These are phyloP conservation scores for Vitis hybrid DNA, from an alignment of 177 flowering plant genomes.

Conservation along the genomic window DNA sequence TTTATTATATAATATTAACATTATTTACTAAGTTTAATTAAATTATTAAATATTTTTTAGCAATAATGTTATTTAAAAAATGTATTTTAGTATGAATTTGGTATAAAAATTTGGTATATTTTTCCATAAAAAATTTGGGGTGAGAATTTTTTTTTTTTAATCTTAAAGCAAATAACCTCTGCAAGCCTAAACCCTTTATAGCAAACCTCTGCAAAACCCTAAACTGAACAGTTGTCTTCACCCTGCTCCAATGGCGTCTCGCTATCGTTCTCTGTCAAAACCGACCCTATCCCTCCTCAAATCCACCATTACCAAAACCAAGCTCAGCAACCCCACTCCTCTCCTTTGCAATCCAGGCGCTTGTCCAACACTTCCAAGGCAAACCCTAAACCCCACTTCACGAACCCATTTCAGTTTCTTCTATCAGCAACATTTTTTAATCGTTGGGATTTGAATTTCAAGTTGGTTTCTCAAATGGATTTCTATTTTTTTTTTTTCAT, in stretches of 20 bases:
- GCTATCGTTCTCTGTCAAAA: constrained; percentile 59
- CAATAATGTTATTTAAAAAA: too few species aligned
- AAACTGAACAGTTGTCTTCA: constrained; percentile 2
- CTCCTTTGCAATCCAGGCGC: constrained; percentile 29
- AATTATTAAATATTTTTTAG: too few species aligned
- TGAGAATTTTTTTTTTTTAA: not conserved
- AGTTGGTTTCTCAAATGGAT: not conserved
- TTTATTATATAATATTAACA: too few species aligned
- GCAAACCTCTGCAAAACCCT: not conserved
- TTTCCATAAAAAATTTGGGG: too few species aligned
- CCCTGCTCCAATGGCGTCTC: constrained; percentile 57
- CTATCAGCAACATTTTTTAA: not conserved
- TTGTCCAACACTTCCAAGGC: constrained; percentile 38
- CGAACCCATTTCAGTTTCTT: not conserved
- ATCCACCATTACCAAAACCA: constrained; percentile 44
- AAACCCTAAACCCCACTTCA: constrained; percentile 11
- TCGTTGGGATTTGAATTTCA: not conserved
- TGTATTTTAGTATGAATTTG: too few species aligned
- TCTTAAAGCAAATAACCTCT: constrained; percentile 15
- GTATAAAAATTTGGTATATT: too few species aligned
- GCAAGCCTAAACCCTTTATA: constrained; percentile 17
- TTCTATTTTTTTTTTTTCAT: not conserved
- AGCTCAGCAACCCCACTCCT: constrained; percentile 22
- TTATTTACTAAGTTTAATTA: too few species aligned
- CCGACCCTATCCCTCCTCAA: constrained; percentile 51